Conservation (phyloP, 768 basidiomycete species). For the Candolleomyces aberdarensis region DNA sequence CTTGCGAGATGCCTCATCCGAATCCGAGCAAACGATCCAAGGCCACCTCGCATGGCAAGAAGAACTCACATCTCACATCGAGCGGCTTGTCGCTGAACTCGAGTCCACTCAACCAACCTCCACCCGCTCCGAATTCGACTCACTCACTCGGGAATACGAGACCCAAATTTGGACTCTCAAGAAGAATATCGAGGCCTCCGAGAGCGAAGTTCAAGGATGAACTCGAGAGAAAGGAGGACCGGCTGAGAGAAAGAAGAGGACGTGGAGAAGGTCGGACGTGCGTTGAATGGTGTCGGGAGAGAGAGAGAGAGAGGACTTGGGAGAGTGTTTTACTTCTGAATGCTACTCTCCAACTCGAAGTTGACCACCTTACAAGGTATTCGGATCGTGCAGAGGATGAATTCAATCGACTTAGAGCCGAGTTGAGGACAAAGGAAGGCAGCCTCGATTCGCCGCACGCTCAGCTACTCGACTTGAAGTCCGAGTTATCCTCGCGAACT, state of each 20-base stretch:
- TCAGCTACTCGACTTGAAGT: conserved; percentile 77
- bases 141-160: conserved; percentile 62
- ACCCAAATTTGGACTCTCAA: conserved; percentile 55
- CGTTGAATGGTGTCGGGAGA: conserved; percentile 72
- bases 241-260: conserved; percentile 77
- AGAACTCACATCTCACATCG: conserved; percentile 70
- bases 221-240: conserved; percentile 56
- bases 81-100: conserved; percentile 64
- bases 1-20: conserved; percentile 61
- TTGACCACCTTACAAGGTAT: conserved; percentile 84
- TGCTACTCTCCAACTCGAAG: conserved; percentile 85
- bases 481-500: conserved; percentile 78
- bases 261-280: conserved; percentile 65
- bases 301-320: conserved; percentile 71
- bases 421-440: conserved; percentile 70
- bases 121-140: conserved; percentile 50
- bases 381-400: conserved; percentile 79
- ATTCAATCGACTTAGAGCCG: conserved; percentile 63
- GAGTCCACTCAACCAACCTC: conserved; percentile 57
- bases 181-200: conserved; percentile 66
- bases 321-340: conserved; percentile 81
- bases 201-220: conserved; percentile 64
- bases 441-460: conserved; percentile 72
- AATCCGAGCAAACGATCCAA: conserved; percentile 58
- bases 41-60: conserved; percentile 73